These are phyloP conservation scores for Ogataea neopini DNA, from an alignment of 805 yeast genomes.

Conservation along the genomic window DNA sequence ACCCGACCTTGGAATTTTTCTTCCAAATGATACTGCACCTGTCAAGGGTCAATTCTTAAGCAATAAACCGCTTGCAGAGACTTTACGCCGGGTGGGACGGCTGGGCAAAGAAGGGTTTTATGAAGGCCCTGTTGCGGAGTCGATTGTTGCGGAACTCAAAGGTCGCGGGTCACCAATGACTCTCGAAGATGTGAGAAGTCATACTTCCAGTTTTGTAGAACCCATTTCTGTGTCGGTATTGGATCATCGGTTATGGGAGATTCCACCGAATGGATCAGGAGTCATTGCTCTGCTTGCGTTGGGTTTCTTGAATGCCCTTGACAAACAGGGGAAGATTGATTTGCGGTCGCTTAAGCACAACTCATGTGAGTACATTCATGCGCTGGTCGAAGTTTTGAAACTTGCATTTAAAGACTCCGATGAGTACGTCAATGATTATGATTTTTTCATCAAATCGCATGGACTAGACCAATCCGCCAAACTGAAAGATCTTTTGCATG, in stretches of 20 bases:
- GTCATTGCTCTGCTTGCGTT: constrained; percentile 70
- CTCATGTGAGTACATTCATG: constrained; percentile 68
- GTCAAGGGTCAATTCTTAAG: constrained; percentile 55
- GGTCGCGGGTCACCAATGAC: constrained; percentile 57
- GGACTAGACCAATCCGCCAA: constrained; percentile 16
- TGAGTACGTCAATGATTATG: constrained; percentile 67
- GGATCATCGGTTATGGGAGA: constrained; percentile 68
- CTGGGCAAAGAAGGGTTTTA: constrained; percentile 69
- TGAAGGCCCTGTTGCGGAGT: constrained; percentile 66
- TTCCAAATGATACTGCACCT: constrained; percentile 51
- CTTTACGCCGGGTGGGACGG: constrained; percentile 51
- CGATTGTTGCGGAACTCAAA: constrained; percentile 56
- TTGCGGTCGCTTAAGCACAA: constrained; percentile 54
- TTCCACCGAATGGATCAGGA: constrained; percentile 86
- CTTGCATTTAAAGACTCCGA: constrained; percentile 75
- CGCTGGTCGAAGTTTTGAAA: constrained; percentile 70
- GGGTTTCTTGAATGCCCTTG: constrained; percentile 62
- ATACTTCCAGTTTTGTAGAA: constrained; percentile 61
- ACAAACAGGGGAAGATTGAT: constrained; percentile 43
- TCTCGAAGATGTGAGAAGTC: constrained; percentile 55
- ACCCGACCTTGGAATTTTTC: constrained; percentile 33
- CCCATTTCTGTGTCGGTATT: constrained; percentile 58
- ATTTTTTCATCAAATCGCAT: constrained; percentile 31
- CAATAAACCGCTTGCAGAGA: constrained; percentile 54
- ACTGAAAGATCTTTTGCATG: constrained; percentile 45